Percentiles rank a stretch among this genome's conserved stretches.
phyloP scores from a whole-genome alignment of 1,284 basidiomycete species.

The Kalmanozyma brasiliensis region DNA sequence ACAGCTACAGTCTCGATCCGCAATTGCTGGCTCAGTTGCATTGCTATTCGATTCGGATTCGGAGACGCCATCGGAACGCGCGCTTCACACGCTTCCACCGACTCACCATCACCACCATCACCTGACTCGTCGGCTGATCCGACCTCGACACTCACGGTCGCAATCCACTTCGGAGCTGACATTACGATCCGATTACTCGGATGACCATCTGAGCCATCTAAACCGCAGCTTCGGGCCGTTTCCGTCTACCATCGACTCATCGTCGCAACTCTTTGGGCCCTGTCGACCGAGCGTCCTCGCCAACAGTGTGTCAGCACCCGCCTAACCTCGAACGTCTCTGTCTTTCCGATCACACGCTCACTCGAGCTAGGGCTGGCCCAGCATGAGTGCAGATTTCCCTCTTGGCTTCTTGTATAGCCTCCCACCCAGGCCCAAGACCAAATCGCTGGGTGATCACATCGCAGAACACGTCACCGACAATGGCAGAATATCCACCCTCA shows the following conservation, averaged over 20 bases:
- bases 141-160: neutral
- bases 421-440: slow-evolving; percentile 49
- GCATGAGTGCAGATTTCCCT: slow-evolving; percentile 59
- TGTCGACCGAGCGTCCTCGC: too few relatives aligned
- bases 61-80: too few relatives aligned
- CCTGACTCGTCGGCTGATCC: too few relatives aligned
- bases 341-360: slow-evolving; percentile 7
- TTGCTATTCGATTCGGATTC: too few relatives aligned
- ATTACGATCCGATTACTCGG: neutral
- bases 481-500: slow-evolving; percentile 57
- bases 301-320: neutral
- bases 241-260: too few relatives aligned
- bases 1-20: too few relatives aligned
- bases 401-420: slow-evolving; percentile 62
- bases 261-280: too few relatives aligned
- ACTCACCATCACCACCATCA: too few relatives aligned
- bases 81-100: too few relatives aligned
- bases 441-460: slow-evolving; percentile 64
- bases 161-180: neutral
- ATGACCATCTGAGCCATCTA: neutral
- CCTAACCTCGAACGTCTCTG: neutral
- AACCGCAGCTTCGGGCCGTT: neutral
- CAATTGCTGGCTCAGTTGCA: too few relatives aligned
- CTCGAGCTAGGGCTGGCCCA: slow-evolving; percentile 43
- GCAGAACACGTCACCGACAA: slow-evolving; percentile 66